phyloP scores from a whole-genome alignment of 768 basidiomycete genomes.

The Lyophyllum decastes region DNA sequence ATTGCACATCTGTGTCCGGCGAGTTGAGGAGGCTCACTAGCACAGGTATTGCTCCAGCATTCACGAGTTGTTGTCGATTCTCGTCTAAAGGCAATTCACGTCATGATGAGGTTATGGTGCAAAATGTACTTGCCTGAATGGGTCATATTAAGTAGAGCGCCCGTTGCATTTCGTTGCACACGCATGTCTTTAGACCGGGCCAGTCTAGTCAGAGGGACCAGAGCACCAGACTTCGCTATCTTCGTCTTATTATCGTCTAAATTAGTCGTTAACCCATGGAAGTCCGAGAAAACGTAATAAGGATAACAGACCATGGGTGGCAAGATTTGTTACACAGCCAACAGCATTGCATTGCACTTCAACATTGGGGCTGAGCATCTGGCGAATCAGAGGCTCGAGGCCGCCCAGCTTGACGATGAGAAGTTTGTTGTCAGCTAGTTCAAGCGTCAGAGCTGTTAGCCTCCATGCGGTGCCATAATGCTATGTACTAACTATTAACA shows the following conservation, averaged over 20 bases:
- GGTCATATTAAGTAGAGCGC: conserved; percentile 98
- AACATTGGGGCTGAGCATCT: conserved; percentile 98
- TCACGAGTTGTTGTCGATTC: conserved; percentile 97
- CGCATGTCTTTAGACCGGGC: conserved; percentile 99
- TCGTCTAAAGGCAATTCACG: conserved; percentile 61
- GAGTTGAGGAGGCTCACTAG: conserved; percentile 93
- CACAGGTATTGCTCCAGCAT: conserved; percentile 97
- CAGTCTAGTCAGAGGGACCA: conserved; percentile 93
- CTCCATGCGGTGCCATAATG: conserved; percentile 1
- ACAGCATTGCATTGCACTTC: conserved; percentile 99
- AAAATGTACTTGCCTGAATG: conserved; percentile 75
- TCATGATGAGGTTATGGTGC: conserved; percentile 4
- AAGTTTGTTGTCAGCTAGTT: conserved; percentile 94
- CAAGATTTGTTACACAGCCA: conserved; percentile 97
- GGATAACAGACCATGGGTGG: conserved; percentile 83
- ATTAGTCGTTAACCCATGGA: conserved; percentile 5
- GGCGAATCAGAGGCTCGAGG: conserved; percentile 95
- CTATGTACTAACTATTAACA: conserved; percentile 81
- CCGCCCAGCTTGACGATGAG: conserved; percentile 98
- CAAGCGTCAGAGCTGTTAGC: conserved; percentile 13
- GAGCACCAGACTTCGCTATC: conserved; percentile 98
- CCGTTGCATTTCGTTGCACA: conserved; percentile 97
- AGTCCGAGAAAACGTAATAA: conserved; percentile 10
- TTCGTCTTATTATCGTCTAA: conserved; percentile 99
- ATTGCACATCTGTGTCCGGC: conserved; percentile 98